Conservation (phyloP, 345 rosid species). For the Bruguiera parviflora region DNA sequence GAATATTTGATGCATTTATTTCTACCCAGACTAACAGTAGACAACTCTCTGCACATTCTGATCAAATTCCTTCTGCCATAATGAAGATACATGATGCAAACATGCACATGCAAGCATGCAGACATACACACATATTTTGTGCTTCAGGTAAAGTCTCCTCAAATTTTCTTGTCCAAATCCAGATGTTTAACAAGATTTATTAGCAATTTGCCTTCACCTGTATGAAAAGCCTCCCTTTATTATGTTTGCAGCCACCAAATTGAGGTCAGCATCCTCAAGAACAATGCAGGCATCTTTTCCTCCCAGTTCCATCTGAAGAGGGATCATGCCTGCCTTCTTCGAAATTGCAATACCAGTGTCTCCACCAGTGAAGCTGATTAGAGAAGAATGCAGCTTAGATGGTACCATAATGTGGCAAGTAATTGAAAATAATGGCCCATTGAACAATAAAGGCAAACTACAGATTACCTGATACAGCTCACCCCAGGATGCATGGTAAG, state of each 20-base stretch:
- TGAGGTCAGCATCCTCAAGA: slow-evolving; percentile 91
- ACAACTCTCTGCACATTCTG: too few species aligned
- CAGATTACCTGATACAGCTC: slow-evolving; percentile 77
- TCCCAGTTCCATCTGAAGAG: slow-evolving; percentile 98
- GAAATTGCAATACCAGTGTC: slow-evolving; percentile 92
- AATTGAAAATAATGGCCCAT: neutral
- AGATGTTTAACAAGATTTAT: too few species aligned
- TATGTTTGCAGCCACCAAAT: slow-evolving; percentile 81
- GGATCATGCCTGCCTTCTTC: slow-evolving; percentile 92
- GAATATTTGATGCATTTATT: too few species aligned
- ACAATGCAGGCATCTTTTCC: slow-evolving; percentile 97
- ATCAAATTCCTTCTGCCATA: too few species aligned
- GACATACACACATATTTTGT: too few species aligned
- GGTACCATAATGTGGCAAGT: neutral
- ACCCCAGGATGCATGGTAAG: slow-evolving; percentile 96
- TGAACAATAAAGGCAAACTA: neutral
- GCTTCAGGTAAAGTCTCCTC: too few species aligned
- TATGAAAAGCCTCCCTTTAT: slow-evolving; percentile 95
- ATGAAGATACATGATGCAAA: too few species aligned
- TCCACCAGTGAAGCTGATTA: slow-evolving; percentile 87
- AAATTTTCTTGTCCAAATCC: too few species aligned
- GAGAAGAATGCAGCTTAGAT: neutral
- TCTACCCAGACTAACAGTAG: too few species aligned
- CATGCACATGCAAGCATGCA: too few species aligned
- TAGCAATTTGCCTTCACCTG: slow-evolving; percentile 42